A percentile compares a stretch with the other conserved stretches of the same genome.
Conservation (phyloP, 2,329 filamentous ascomycete genomes). For the Aureobasidium sp. region DNA sequence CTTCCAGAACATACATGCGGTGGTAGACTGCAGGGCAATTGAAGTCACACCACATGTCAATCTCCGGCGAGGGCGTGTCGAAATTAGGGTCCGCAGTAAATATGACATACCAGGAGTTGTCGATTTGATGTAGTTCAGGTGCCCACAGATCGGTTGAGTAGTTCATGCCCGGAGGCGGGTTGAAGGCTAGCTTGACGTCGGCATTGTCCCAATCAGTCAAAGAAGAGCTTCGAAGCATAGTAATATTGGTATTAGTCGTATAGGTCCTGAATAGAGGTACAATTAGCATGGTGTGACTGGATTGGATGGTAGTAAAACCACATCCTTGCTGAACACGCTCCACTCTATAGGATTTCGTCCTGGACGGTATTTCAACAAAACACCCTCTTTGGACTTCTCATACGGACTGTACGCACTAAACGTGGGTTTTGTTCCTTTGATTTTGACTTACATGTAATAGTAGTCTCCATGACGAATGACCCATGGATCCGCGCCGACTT, state of each 20-base stretch:
- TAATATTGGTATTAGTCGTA: conserved; percentile 36
- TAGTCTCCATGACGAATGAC: conserved; percentile 33
- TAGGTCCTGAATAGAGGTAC: conserved; percentile 22
- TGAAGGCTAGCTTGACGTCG: conserved; percentile 35
- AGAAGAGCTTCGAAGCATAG: conserved; percentile 32
- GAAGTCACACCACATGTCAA: conserved; percentile 41
- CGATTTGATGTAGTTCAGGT: conserved; percentile 40
- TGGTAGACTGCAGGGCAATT: conserved; percentile 44
- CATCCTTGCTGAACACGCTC: too few relatives aligned
- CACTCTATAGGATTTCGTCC: too few relatives aligned
- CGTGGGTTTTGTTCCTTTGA: too few relatives aligned
- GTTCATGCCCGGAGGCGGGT: conserved; percentile 31
- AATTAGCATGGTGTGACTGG: too few relatives aligned
- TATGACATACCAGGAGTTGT: conserved; percentile 42
- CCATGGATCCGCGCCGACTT: conserved; percentile 38
- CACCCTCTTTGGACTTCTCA: too few relatives aligned
- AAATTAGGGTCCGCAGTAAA: conserved; percentile 43
- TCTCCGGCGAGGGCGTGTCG: conserved; percentile 38
- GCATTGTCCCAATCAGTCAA: conserved; percentile 38
- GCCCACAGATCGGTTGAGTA: conserved; percentile 44
- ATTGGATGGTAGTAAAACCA: too few relatives aligned
- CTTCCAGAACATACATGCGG: conserved; percentile 43
- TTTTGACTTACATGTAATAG: conserved; percentile 30
- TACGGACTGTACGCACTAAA: too few relatives aligned
- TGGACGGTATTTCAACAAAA: too few relatives aligned